Conservation (phyloP, 2,329 filamentous ascomycete genomes). For the Fusarium armeniacum region DNA sequence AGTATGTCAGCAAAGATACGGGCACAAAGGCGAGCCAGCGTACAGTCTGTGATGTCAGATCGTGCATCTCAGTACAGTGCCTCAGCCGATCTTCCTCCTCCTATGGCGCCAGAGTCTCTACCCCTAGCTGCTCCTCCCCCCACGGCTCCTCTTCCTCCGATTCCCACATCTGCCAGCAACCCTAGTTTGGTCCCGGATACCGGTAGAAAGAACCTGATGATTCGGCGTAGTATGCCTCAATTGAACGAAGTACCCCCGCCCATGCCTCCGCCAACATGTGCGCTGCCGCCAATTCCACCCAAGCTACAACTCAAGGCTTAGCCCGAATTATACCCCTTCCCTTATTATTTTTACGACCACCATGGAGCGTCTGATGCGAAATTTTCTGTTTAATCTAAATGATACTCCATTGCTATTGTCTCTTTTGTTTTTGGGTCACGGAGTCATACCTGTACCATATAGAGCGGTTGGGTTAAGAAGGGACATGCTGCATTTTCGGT, state of each 20-base stretch:
- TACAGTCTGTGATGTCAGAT: conserved; percentile 50
- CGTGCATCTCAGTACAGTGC: conserved; percentile 43
- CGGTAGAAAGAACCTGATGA: conserved; percentile 48
- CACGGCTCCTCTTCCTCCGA: conserved; percentile 51
- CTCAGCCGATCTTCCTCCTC: conserved; percentile 46
- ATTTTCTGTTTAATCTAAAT: conserved; percentile 31
- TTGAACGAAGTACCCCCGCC: conserved; percentile 66
- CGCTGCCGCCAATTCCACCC: conserved; percentile 66
- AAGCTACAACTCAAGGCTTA: conserved; percentile 43
- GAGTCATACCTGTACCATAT: conserved; percentile 39
- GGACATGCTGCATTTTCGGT: conserved; percentile 28
- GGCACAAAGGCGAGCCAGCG: conserved; percentile 50
- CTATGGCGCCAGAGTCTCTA: conserved; percentile 44
- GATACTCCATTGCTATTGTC: conserved; percentile 29
- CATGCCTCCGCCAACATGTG: conserved; percentile 67
- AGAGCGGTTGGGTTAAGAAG: conserved; percentile 32
- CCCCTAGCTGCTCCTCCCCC: conserved; percentile 51
- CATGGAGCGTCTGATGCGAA: conserved; percentile 33
- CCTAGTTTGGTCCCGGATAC: conserved; percentile 42
- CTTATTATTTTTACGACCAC: conserved; percentile 36
- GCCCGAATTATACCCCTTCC: conserved; percentile 27
- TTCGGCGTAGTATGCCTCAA: conserved; percentile 66
- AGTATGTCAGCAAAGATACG: conserved; percentile 41
- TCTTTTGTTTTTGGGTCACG: conserved; percentile 17
- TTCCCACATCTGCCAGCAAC: conserved; percentile 49